phyloP scores from a whole-genome alignment of 2,329 filamentous ascomycete species.

The Zasmidium citrigriseum region DNA sequence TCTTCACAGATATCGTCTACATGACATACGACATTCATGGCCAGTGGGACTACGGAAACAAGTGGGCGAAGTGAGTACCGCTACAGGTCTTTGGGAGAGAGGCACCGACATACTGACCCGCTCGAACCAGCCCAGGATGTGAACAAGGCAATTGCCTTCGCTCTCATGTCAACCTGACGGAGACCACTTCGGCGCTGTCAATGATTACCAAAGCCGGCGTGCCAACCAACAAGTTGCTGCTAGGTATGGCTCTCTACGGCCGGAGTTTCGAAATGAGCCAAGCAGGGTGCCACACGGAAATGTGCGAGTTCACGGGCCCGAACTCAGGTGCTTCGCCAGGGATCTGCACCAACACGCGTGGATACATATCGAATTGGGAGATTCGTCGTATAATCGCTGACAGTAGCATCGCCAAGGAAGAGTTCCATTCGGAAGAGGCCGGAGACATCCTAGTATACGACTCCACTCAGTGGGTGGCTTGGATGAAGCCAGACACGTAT shows the following conservation, averaged over 20 bases:
- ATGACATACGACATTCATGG: conserved; percentile 41
- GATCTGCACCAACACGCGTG: conserved; percentile 23
- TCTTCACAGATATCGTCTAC: conserved; percentile 35
- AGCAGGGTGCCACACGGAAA: conserved; percentile 25
- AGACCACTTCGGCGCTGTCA: conserved; percentile 22
- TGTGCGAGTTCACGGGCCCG: conserved; percentile 31
- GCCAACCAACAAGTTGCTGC: conserved; percentile 32
- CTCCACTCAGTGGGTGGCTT: conserved; percentile 26
- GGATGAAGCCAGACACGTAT: conserved; percentile 29
- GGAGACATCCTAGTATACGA: conserved; percentile 22
- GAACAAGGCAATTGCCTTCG: conserved; percentile 32
- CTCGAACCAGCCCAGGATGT: conserved; percentile 38
- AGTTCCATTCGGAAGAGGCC: conserved; percentile 2
- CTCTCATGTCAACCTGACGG: conserved; percentile 31
- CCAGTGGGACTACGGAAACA: conserved; percentile 43
- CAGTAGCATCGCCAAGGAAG: not conserved
- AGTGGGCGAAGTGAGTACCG: conserved; percentile 25
- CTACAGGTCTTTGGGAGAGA: no score
- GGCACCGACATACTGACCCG: no score
- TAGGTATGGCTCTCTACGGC: conserved; percentile 38
- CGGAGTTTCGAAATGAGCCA: conserved; percentile 43
- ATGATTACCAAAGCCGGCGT: conserved; percentile 25
- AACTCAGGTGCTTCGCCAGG: conserved; percentile 32
- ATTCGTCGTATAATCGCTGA: conserved; percentile 6
- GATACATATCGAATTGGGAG: conserved; percentile 4